Percentiles rank a stretch among this genome's conserved stretches.
Evolutionary conservation across 2,329 filamentous ascomycete species (phyloP).

Genomic region (Diaporthe longicolla): DNA sequence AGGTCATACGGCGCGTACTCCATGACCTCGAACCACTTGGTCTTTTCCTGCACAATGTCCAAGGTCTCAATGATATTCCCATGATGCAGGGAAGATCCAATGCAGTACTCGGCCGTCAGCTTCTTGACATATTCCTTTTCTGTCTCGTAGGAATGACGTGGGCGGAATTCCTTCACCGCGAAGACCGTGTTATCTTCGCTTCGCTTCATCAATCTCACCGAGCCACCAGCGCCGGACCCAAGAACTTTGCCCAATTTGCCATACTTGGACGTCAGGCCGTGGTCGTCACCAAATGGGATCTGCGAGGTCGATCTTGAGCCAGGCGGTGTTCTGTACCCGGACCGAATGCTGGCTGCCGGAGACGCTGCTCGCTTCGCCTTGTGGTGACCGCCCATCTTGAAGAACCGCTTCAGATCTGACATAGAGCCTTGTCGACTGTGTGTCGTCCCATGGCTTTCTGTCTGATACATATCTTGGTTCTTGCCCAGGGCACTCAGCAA

Average conservation of each 20-base stretch:
- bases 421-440: slow-evolving; percentile 82
- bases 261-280: slow-evolving; percentile 91
- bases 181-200: slow-evolving; percentile 94
- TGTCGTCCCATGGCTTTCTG: slow-evolving; percentile 60
- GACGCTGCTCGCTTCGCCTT: slow-evolving; percentile 79
- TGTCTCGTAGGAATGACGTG: slow-evolving; percentile 91
- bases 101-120: slow-evolving; percentile 97
- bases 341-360: slow-evolving; percentile 69
- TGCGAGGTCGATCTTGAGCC: slow-evolving; percentile 67
- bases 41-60: slow-evolving; percentile 95
- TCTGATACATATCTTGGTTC: slow-evolving; percentile 59
- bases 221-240: slow-evolving; percentile 93
- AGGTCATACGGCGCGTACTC: slow-evolving; percentile 97
- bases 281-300: slow-evolving; percentile 94
- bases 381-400: slow-evolving; percentile 80
- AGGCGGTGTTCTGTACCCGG: slow-evolving; percentile 63
- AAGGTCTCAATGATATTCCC: slow-evolving; percentile 99
- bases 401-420: slow-evolving; percentile 96
- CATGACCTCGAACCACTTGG: slow-evolving; percentile 98
- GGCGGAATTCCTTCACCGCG: slow-evolving; percentile 96
- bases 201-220: slow-evolving; percentile 93
- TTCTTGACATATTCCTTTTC: slow-evolving; percentile 98
- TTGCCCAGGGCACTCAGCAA: slow-evolving; percentile 57
- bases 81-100: slow-evolving; percentile 95
- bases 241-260: slow-evolving; percentile 96